Conservation (phyloP, 2,329 filamentous ascomycete genomes). For the Cladosporium velox region DNA sequence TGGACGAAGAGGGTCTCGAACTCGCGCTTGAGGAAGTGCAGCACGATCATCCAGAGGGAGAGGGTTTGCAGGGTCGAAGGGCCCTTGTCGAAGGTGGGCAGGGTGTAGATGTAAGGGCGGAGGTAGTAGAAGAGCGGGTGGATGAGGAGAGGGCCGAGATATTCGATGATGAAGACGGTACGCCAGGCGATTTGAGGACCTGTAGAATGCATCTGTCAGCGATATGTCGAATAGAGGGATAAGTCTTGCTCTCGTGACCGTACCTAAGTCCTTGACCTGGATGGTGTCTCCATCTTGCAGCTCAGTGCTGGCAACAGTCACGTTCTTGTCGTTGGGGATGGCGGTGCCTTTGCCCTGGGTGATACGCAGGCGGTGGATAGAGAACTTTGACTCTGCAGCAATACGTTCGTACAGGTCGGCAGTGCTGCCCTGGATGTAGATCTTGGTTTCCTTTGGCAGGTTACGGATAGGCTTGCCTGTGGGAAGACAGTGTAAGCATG, state of each 20-base stretch:
- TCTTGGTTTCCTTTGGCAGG: conserved; percentile 58
- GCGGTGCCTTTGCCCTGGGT: conserved; percentile 65
- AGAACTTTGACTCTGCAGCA: conserved; percentile 55
- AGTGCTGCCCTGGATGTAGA: conserved; percentile 53
- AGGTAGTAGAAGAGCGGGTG: conserved; percentile 72
- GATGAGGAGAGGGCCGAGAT: conserved; percentile 86
- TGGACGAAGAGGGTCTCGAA: conserved; percentile 92
- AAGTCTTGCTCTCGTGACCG: conserved; percentile 30
- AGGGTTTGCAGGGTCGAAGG: conserved; percentile 71
- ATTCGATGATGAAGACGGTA: conserved; percentile 93
- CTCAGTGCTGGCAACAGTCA: conserved; percentile 57
- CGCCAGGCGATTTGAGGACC: conserved; percentile 89
- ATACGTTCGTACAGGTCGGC: conserved; percentile 61
- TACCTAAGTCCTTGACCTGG: conserved; percentile 92
- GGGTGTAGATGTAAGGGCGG: conserved; percentile 71
- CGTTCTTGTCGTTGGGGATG: conserved; percentile 56
- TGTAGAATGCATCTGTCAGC: conserved; percentile 40
- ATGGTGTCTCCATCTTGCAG: conserved; percentile 63
- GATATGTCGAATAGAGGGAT: neutral
- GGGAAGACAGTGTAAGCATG: conserved; percentile 9
- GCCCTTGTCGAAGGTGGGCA: conserved; percentile 37
- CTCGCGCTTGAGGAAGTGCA: conserved; percentile 95
- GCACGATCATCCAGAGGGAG: conserved; percentile 69
- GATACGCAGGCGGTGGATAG: conserved; percentile 62
- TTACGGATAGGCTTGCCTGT: conserved; percentile 63